Evolutionary conservation across 768 basidiomycete species (phyloP), one percentile per base, ranked within the genome.

Genomic region (Suillus subaureus): DNA sequence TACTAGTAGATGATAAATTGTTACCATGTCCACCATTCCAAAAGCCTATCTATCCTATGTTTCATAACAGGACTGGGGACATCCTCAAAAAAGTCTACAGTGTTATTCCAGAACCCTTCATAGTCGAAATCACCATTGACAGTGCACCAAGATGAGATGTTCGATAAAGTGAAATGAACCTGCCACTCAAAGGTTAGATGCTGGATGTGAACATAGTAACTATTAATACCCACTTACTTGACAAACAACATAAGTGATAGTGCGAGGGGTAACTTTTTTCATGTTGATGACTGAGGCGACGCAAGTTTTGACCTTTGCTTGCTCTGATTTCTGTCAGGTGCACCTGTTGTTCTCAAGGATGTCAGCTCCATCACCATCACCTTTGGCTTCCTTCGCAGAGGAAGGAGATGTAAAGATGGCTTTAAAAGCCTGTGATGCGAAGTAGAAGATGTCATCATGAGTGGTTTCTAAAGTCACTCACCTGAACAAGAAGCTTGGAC

Each of bases 71-170:
- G 63, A 9, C 69, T 64, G 16, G 69, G 65, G 21, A 64, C 43
- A 9, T 66, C 68, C 61, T 76, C 72, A 42, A 75, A 73, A 64
- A 63, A 75, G 60, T 73, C 71, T 28, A 75, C 66, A 43, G 75
- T 61, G 26, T 70, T 71, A 39, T 73, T 71, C 64, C 73, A 76
- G 42, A 75, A 61, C 1, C 16, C 54, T 6, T 65, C 52, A 55
- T 70, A 75, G 60, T 69, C 68, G 43, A 74, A 72, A 15, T 51
- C 18, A 12, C 67, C 70, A 23, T 71, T 64, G 6, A 51, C 16
- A 3, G 58, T 57, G 1, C 64, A 51, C 70, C 70, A 71, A 2
- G 63, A 63, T n/a, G 28, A 28, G 1, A 54, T 9, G 56, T 57
- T 66, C 0, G 70, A 71, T 13, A 71, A 61, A 9, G 70, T 63